A percentile compares a stretch with the other conserved stretches of the same genome.
Evolutionary conservation across 805 yeast genomes (phyloP).

Genomic region (Yarrowia keelungensis): DNA sequence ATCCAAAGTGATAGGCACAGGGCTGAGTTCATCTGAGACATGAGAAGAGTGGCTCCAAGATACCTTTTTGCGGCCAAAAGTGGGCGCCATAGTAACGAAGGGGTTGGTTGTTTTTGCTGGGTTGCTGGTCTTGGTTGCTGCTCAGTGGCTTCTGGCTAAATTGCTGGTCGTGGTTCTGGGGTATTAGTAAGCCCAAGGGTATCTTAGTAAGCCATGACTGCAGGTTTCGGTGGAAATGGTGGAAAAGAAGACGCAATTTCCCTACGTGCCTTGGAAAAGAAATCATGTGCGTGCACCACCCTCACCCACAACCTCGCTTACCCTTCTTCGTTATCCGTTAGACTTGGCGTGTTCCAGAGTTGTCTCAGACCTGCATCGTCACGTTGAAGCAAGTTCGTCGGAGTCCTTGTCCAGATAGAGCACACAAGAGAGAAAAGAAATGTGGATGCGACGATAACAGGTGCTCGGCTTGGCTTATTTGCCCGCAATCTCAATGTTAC

Average conservation of each 20-base stretch:
- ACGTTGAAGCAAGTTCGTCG: background rate
- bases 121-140: background rate
- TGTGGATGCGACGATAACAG: background rate
- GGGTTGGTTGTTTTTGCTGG: no score
- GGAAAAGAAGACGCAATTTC: no score
- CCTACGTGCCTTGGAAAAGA: background rate
- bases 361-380: slow-evolving; percentile 10
- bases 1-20: background rate
- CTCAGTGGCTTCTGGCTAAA: no score
- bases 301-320: no score
- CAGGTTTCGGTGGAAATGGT: no score
- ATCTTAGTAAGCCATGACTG: no score
- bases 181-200: no score
- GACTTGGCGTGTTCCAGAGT: background rate
- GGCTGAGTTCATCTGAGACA: background rate
- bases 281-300: background rate
- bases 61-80: no score
- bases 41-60: background rate
- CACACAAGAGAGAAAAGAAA: background rate
- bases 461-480: background rate
- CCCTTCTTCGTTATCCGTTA: no score
- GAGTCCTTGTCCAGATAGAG: background rate
- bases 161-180: background rate
- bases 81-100: no score
- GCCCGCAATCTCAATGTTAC: background rate